A percentile compares a stretch with the other conserved stretches of the same genome.
phyloP scores from a whole-genome alignment of 495 filamentous ascomycete genomes.

The Ascodesmis nigricans region DNA sequence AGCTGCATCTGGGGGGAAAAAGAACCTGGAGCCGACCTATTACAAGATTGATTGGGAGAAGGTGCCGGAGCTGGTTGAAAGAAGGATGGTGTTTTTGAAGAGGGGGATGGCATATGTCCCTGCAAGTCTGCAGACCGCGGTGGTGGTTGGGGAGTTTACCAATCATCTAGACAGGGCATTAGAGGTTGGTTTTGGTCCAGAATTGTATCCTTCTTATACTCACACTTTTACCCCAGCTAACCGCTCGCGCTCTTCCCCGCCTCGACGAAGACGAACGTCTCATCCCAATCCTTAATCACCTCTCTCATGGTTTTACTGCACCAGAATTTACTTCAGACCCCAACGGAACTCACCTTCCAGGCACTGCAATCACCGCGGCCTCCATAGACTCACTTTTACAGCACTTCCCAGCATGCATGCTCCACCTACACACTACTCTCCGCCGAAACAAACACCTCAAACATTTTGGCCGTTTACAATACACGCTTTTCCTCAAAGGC shows the following conservation, averaged over 20 bases:
- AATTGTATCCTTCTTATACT: slow-evolving; percentile 6
- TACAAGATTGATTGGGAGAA: slow-evolving; percentile 90
- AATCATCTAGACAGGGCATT: slow-evolving; percentile 52
- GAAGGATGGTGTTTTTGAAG: slow-evolving; percentile 49
- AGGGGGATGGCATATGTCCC: slow-evolving; percentile 84
- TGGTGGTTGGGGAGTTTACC: slow-evolving; percentile 76
- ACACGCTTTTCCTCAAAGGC: slow-evolving; percentile 92
- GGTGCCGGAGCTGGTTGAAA: slow-evolving; percentile 76
- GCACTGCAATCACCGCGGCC: slow-evolving; percentile 53
- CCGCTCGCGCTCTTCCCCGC: slow-evolving; percentile 68
- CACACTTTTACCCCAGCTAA: slow-evolving; percentile 33
- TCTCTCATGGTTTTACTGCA: slow-evolving; percentile 77
- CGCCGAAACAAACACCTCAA: slow-evolving; percentile 74
- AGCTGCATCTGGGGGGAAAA: slow-evolving; percentile 32
- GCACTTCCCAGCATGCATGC: slow-evolving; percentile 92
- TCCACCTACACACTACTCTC: slow-evolving; percentile 60
- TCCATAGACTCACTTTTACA: slow-evolving; percentile 62
- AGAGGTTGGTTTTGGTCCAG: slow-evolving; percentile 44
- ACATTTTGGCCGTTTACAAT: slow-evolving; percentile 85
- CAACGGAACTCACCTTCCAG: slow-evolving; percentile 29
- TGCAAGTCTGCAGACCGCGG: slow-evolving; percentile 56
- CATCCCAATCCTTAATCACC: slow-evolving; percentile 76
- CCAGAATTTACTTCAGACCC: slow-evolving; percentile 58
- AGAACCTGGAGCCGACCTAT: slow-evolving; percentile 45
- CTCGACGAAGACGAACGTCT: slow-evolving; percentile 94